Evolutionary conservation across 768 basidiomycete genomes (phyloP).

Genomic region (Aureoboletus auriporus): DNA sequence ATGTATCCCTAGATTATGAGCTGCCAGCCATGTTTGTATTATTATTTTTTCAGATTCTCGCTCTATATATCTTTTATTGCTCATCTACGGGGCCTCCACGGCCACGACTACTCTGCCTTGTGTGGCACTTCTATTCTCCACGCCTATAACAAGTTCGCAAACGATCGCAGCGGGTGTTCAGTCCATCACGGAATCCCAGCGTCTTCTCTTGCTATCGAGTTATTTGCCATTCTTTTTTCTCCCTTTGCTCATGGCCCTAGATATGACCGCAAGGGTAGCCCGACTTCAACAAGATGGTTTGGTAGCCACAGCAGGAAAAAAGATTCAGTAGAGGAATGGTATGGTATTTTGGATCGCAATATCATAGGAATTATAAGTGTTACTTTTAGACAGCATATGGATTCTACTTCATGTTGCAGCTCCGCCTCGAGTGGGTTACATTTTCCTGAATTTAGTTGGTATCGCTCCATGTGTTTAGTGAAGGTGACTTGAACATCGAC

Average conservation of each 20-base stretch:
- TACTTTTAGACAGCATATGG: too few species aligned
- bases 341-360: not conserved
- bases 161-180: slow-evolving; percentile 29
- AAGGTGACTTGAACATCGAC: too few species aligned
- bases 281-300: slow-evolving; percentile 30
- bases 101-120: slow-evolving; percentile 76
- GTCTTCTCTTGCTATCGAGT: slow-evolving; percentile 53
- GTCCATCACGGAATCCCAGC: slow-evolving; percentile 49
- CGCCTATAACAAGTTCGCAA: slow-evolving; percentile 38
- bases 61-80: slow-evolving; percentile 57
- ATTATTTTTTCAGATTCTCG: slow-evolving; percentile 39
- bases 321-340: slow-evolving; percentile 10
- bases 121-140: slow-evolving; percentile 53
- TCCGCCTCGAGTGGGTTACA: too few species aligned
- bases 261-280: slow-evolving; percentile 52
- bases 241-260: slow-evolving; percentile 67
- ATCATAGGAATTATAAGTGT: too few species aligned
- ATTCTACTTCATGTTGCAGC: too few species aligned
- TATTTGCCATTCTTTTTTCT: slow-evolving; percentile 77
- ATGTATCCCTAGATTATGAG: not conserved
- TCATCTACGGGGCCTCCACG: slow-evolving; percentile 74
- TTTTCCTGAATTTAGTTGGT: too few species aligned
- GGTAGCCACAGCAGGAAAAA: slow-evolving; percentile 9
- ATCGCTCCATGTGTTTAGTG: too few species aligned
- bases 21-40: not conserved